Percentiles rank a stretch among this genome's conserved stretches.
phyloP scores from a whole-genome alignment of 1,284 basidiomycete genomes.

The Trichosporon coremiiforme region DNA sequence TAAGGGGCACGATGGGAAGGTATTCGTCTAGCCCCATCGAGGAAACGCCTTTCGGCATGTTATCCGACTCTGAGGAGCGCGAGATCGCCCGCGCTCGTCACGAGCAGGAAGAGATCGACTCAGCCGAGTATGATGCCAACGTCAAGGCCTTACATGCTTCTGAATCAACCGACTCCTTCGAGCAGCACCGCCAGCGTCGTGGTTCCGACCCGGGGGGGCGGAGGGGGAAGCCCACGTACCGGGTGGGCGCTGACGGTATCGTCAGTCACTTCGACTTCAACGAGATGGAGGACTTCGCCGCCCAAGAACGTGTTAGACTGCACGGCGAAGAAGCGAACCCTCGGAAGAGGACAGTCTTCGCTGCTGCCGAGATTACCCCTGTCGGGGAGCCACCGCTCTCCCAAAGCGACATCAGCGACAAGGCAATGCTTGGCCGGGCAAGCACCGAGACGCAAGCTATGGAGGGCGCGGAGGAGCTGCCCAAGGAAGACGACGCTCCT shows the following conservation, averaged over 20 bases:
- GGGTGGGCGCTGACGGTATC: constrained; percentile 4
- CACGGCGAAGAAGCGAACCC: constrained; percentile 56
- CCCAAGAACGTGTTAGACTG: constrained; percentile 64
- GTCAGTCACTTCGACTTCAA: constrained; percentile 69
- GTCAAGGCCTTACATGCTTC: constrained; percentile 31
- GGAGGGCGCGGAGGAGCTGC: constrained; percentile 22
- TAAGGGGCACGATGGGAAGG: constrained; percentile 36
- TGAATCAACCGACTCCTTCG: constrained; percentile 18
- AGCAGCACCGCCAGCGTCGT: constrained; percentile 10
- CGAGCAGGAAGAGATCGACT: constrained; percentile 25
- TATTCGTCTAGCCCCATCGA: constrained; percentile 51
- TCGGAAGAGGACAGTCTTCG: neutral
- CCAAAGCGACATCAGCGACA: constrained; percentile 7
- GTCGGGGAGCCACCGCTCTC: neutral
- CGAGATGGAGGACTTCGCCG: constrained; percentile 77
- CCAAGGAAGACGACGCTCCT: constrained; percentile 33
- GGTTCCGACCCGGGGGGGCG: neutral
- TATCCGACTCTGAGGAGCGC: constrained; percentile 55
- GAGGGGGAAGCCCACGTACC: constrained; percentile 9
- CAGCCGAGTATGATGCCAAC: constrained; percentile 20
- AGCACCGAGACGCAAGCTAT: constrained; percentile 18
- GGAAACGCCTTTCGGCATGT: constrained; percentile 53
- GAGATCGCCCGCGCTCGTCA: constrained; percentile 51
- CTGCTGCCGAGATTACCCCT: neutral
- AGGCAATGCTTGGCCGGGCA: neutral